Evolutionary conservation across 306 rosid species (phyloP).

Genomic region (Lathyrus sativus): DNA sequence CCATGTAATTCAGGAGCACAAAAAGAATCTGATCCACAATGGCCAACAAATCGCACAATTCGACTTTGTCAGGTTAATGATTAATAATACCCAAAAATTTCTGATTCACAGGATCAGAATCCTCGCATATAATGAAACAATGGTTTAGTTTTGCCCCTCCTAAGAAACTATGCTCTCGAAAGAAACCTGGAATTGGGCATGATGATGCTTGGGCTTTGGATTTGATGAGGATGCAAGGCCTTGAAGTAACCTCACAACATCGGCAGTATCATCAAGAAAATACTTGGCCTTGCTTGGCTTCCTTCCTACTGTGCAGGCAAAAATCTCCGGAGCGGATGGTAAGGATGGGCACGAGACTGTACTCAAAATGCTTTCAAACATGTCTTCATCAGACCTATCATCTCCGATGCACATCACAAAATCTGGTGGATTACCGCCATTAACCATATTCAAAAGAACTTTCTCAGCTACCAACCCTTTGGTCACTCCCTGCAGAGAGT

Average conservation of each 20-base stretch:
- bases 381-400: constrained; percentile 86
- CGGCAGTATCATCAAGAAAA: constrained; percentile 67
- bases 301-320: constrained; percentile 81
- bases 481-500: constrained; percentile 69
- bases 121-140: constrained; percentile 38
- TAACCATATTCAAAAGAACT: constrained; percentile 61
- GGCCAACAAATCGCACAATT: constrained; percentile 35
- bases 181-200: constrained; percentile 67
- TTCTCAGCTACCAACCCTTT: constrained; percentile 74
- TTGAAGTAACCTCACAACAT: constrained; percentile 67
- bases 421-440: constrained; percentile 60
- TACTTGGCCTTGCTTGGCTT: constrained; percentile 92
- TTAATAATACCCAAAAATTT: constrained; percentile 37
- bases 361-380: constrained; percentile 78
- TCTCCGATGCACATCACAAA: constrained; percentile 88
- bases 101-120: constrained; percentile 40
- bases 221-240: constrained; percentile 68
- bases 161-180: constrained; percentile 63
- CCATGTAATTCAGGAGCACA: constrained; percentile 38
- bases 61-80: constrained; percentile 41
- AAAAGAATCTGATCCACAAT: constrained; percentile 42
- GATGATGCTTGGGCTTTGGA: constrained; percentile 67
- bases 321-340: constrained; percentile 64
- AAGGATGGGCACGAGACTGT: constrained; percentile 53
- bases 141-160: constrained; percentile 23